Base-by-base conservation (phyloP, 2,329 filamentous ascomycete species). In the Xylariales sp. region DNA sequence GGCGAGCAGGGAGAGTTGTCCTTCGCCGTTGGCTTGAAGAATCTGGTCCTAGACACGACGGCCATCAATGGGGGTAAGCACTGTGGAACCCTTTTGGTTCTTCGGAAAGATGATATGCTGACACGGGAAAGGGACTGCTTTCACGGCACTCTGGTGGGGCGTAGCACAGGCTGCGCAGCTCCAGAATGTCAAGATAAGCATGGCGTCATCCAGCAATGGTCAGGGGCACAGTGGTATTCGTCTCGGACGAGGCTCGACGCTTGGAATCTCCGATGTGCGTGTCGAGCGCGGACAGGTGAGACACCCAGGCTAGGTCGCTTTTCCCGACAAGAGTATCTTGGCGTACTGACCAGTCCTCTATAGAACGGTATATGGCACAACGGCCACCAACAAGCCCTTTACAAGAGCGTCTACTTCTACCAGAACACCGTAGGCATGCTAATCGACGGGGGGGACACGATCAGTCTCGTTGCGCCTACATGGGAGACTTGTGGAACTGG, bases 391-490 rank as follows among this genome's bases (percentile, higher is more conserved):
- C 67, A 70, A 40, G 65, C 64, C 2, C 50, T 65, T 1, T 69
- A 64, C 49, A 70, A 70, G 54, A 59, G 57, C 46, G 65, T 71
- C 19, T 62, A 66, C 49, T 69, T 70, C 42, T 67, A 53, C 48
- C 56, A 66, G 24, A 69, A 68, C 46, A 65, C 60, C 0, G 52
- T 68, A 4, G 68, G 61, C 22, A 60, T 66, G 53, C 52, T 62
- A 10, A 63, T 66, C 29, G 52, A 52, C 7, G 56, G 55, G 4
- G 68, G 65, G 3, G 53, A 55, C 34, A 69, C 66, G 25, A 64
- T 71, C 44, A 64, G 55, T 45, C 53, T 71, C 21, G 47, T 68
- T 31, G 55, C 54, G 1, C 58, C 66, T 1, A 67, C 63, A 2
- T 70, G 68, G 37, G 63, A 69, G 7, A 63, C 58, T 4, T 60